These are phyloP conservation scores for Cyphellophora attinorum DNA, from an alignment of 2,329 filamentous ascomycete genomes.

Conservation along the genomic window DNA sequence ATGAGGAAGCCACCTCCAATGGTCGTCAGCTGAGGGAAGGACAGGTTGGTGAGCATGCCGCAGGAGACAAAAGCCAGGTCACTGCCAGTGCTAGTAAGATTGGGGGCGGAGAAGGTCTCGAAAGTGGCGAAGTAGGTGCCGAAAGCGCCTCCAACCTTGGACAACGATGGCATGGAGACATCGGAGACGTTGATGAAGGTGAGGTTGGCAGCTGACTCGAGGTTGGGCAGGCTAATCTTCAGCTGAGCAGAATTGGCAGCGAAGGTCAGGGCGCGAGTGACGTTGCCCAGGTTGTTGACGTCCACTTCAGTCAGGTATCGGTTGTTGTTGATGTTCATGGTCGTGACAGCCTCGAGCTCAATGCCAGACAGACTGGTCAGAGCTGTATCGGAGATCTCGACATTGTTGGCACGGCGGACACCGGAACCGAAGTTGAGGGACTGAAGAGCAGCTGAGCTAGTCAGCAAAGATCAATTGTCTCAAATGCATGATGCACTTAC, in stretches of 20 bases:
- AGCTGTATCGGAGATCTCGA: conserved; percentile 79
- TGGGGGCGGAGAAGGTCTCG: conserved; percentile 32
- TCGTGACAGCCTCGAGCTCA: conserved; percentile 61
- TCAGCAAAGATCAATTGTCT: too few relatives aligned
- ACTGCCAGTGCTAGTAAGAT: conserved; percentile 36
- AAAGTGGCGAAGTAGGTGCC: conserved; percentile 69
- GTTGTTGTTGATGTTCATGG: conserved; percentile 87
- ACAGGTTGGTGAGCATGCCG: conserved; percentile 58
- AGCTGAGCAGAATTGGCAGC: conserved; percentile 70
- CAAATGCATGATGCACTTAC: too few relatives aligned
- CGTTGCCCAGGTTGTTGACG: conserved; percentile 64
- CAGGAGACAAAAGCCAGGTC: conserved; percentile 51
- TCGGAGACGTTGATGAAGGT: conserved; percentile 71
- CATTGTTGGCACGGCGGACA: conserved; percentile 57
- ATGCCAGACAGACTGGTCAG: conserved; percentile 71
- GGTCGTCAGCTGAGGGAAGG: conserved; percentile 56
- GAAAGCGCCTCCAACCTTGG: conserved; percentile 65
- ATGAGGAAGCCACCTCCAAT: conserved; percentile 73
- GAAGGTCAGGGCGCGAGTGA: conserved; percentile 62
- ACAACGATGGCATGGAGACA: conserved; percentile 64
- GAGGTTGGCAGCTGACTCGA: conserved; percentile 69
- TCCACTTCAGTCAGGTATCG: conserved; percentile 63
- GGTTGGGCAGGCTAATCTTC: conserved; percentile 64
- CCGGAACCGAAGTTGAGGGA: conserved; percentile 50
- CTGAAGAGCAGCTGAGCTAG: conserved; percentile 51